phyloP scores from a whole-genome alignment of 2,329 filamentous ascomycete species.

The Cladosporium sp. region DNA sequence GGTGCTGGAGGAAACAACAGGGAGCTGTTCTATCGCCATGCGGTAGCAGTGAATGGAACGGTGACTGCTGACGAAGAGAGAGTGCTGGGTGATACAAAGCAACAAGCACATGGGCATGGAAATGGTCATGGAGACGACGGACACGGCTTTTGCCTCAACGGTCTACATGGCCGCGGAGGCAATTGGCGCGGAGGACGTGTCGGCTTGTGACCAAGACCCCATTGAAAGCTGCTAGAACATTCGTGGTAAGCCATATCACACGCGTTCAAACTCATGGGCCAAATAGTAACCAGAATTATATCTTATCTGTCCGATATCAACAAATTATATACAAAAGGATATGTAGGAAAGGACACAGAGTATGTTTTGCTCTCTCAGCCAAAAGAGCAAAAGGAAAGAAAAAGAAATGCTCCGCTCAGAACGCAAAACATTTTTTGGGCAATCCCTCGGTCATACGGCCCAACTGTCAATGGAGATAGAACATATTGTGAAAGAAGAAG shows the following conservation, averaged over 20 bases:
- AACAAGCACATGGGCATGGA: background rate
- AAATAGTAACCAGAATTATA: background rate
- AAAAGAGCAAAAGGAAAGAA: background rate
- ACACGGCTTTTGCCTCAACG: background rate
- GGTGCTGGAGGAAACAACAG: background rate
- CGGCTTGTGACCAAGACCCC: background rate
- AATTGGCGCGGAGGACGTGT: background rate
- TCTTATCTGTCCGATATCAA: slow-evolving; percentile 2
- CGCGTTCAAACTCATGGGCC: slow-evolving; percentile 46
- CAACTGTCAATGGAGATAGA: background rate
- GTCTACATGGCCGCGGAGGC: background rate
- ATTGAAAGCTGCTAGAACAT: background rate
- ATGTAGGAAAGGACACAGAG: background rate
- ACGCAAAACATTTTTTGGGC: slow-evolving; percentile 5
- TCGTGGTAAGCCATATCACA: background rate
- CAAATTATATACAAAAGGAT: background rate
- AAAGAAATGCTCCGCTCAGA: slow-evolving; percentile 2
- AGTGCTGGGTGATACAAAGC: background rate
- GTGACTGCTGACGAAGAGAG: background rate
- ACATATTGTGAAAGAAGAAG: background rate
- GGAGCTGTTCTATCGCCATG: background rate
- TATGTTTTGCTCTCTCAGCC: background rate
- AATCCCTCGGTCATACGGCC: background rate
- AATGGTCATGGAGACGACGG: background rate
- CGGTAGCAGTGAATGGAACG: background rate